phyloP scores from a whole-genome alignment of 2,329 filamentous ascomycete genomes.

The Colletotrichum sp. region DNA sequence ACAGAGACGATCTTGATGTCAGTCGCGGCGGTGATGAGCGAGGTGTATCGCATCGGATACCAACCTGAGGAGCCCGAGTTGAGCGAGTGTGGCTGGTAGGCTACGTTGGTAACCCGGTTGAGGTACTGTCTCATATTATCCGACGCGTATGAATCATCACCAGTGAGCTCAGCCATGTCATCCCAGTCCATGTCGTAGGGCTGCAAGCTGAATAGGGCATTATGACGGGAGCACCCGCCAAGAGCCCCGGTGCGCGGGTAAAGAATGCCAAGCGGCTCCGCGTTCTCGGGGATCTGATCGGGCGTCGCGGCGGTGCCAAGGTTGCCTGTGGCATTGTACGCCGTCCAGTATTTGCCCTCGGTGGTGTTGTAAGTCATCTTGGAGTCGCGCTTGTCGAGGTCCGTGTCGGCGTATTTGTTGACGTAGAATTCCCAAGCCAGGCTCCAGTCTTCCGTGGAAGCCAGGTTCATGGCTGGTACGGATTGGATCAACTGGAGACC shows the following conservation, averaged over 20 bases:
- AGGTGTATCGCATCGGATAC: neutral
- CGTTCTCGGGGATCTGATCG: neutral
- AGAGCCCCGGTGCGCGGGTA: neutral
- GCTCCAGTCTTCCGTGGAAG: neutral
- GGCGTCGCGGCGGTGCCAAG: neutral
- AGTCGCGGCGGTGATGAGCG: neutral
- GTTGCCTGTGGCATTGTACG: neutral
- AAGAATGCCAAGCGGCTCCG: neutral
- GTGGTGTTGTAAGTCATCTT: neutral
- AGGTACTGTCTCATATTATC: neutral
- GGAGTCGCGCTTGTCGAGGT: neutral
- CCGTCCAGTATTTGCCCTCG: neutral
- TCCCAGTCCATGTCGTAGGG: neutral
- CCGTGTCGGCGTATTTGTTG: neutral
- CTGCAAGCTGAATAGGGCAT: neutral
- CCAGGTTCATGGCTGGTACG: neutral
- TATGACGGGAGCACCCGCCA: neutral
- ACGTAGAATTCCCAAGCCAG: neutral
- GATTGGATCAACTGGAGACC: constrained; percentile 25
- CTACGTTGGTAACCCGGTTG: neutral
- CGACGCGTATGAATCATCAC: neutral
- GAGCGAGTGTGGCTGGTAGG: neutral
- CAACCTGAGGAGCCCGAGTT: neutral
- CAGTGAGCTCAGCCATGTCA: neutral
- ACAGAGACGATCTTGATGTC: neutral